Base-by-base conservation (phyloP, 2,329 filamentous ascomycete genomes). In the Aspergillus bombycis region DNA sequence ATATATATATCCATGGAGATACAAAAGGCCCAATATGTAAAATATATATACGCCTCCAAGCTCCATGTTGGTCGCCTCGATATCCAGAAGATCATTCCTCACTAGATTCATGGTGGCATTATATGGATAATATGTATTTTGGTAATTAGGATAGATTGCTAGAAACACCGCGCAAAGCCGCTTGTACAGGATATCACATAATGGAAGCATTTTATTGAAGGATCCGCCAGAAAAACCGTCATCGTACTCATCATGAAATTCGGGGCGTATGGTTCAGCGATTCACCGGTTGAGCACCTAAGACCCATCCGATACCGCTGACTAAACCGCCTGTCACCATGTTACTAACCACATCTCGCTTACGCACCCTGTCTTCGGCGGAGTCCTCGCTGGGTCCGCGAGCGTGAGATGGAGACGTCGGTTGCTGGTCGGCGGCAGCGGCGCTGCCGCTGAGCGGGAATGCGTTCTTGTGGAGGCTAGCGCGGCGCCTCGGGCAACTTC, bases 251-350 rank as follows among this genome's bases (percentile, higher is more conserved):
- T 58, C 32, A 57, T 36, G 28, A n/a, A 53, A 48, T 21, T 11
- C 38, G 3, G 34, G 26, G 43, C 26, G n/a, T 36, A 34, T 1
- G 16, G 6, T 56, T 9, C 43, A 74, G 64, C 72, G 72, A 71
- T 78, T 75, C 53, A 80, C 77, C 16, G 81, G 80, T 63, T 82
- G 80, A 60, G 80, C 81, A 74, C 88, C 88, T 60, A 90, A 73
- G 62, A 89, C 85, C 88, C 88, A 90, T 10, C 88, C 88, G 70
- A 90, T 79, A 11, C 88, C 88, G 72, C 82, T 87, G 9, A 85
- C 86, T 71, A 89, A 74, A 8, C 86, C 86, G 2, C 86, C 86
- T 14, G 85, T 88, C 7, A 89, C 87, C 75, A 87, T 87, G 76
- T 83, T 89, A 63, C 86, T 86, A 55, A 89, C 86, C 78, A 89